Base-by-base conservation (phyloP, 139 green algal genomes). In the Tetradesmus obliquus region DNA sequence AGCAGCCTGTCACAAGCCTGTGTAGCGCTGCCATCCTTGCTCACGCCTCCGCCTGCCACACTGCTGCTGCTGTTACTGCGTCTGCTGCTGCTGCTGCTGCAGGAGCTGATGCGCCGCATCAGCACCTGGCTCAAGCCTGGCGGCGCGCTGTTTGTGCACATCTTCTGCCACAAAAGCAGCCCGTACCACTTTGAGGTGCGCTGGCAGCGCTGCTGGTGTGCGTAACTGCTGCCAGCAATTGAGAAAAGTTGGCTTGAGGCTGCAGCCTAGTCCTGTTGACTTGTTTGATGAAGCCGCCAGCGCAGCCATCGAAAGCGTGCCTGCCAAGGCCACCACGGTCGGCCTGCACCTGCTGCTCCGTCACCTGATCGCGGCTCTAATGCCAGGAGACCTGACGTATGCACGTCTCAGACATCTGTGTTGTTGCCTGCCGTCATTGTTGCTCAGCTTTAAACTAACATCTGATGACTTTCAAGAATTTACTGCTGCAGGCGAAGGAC, bases 81-180 rank as follows among this genome's bases (percentile, higher is more conserved):
- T 7, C 66, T 76, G 66, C 12, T 13, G 15, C 66, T 76, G 66
- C 17, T 24, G 66, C 10, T 72, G 62, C 17, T 76, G 66, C 87
- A 97, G 92, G 94, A 95, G 90, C 92, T 99, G 55, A 94, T 99
- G 87, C 20, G 84, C 7, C 95, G 96, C 76, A 92, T 98, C 45
- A 84, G 93, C 6, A 82, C 10, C 1, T 99, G 98, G 98, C 94
- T 99, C 55, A 95, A 93, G 19, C 94, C 97, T 19, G 92, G 92
- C 1, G 98, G 97, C 12, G 88, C 94, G 74, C 92, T 99, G 45
- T 99, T 99, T 94, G 95, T 99, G 15, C 98, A 99, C 95, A 97
- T 99, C 82, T 99, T 99, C 85, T 94, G 95, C 51, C 97, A 99
- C 95, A 95, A 95, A 69, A 89, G 74, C 53, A 93, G 95, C 84